Evolutionary conservation across 768 basidiomycete genomes (phyloP), one percentile per base, ranked within the genome.

Genomic region (Termitomyces sp.): DNA sequence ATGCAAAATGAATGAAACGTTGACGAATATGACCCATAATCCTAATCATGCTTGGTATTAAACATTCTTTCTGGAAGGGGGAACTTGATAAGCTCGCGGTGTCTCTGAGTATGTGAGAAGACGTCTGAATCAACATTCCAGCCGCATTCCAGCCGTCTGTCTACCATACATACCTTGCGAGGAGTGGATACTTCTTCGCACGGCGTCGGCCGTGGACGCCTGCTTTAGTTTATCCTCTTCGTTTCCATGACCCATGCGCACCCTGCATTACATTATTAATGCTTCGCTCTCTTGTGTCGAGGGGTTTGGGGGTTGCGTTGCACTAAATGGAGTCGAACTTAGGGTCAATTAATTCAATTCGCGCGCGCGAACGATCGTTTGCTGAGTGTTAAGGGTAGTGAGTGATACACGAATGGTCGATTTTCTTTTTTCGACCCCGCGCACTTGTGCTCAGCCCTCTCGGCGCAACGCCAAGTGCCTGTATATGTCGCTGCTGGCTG

Each of bases 1-100:
- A 57, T 57, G 56, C 44, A 53, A 53, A 37, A n/a, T 22, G 21
- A 30, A 45, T 14, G 30, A 38, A 38, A 50, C 49, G 12, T 51
- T 30, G 40, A 7, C 21, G 40, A 28, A 30, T 17, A 42, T 14
- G 40, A 42, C 15, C 30, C 11, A 34, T 34, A 37, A 37, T 37
- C 35, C 6, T 37, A 37, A 37, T 37, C 15, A 37, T 37, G 15
- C 35, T 37, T 35, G 34, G 3, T 14, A 34, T 35, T 35, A 35
- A 35, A 3, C 12, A 17, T 37, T 37, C 28, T n/a, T 46, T 46
- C 26, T 22, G 12, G 30, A 21, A 47, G 12, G n/a, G 28, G 21
- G 21, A 22, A 43, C 42, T 43, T 43, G 42, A 14, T 22, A 47
- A 22, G 17, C 35, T 37, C 7, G 34, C 3, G 35, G 2, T 19